Evolutionary conservation across 2,329 filamentous ascomycete genomes (phyloP).

Genomic region (Emergomyces orientalis): DNA sequence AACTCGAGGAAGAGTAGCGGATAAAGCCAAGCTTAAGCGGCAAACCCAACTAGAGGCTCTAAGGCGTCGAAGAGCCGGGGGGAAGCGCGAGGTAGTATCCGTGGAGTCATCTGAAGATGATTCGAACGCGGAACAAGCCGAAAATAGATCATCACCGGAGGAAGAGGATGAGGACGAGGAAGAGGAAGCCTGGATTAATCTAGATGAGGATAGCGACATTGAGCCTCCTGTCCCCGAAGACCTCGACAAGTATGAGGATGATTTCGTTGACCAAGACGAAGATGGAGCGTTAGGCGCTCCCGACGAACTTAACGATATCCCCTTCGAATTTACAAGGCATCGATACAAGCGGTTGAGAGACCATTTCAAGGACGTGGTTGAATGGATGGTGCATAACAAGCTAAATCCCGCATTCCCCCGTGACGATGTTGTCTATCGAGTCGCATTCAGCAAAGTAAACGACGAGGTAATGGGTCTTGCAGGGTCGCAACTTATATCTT

Average conservation of each 20-base stretch:
- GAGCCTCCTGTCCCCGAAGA: slow-evolving; percentile 31
- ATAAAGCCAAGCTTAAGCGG: slow-evolving; percentile 31
- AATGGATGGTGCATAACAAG: slow-evolving; percentile 74
- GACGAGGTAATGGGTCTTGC: slow-evolving; percentile 60
- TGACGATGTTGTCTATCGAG: slow-evolving; percentile 53
- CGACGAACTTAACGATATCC: slow-evolving; percentile 45
- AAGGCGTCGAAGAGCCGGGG: slow-evolving; percentile 35
- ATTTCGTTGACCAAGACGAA: slow-evolving; percentile 58
- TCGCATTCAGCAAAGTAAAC: slow-evolving; percentile 63
- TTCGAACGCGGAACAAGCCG: slow-evolving; percentile 13
- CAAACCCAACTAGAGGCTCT: slow-evolving; percentile 36
- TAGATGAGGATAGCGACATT: slow-evolving; percentile 24
- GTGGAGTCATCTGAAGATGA: slow-evolving; percentile 18
- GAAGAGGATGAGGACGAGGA: slow-evolving; percentile 12
- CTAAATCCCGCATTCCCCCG: slow-evolving; percentile 61
- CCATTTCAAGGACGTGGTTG: slow-evolving; percentile 63
- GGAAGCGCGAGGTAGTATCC: slow-evolving; percentile 18
- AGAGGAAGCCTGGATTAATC: slow-evolving; percentile 24
- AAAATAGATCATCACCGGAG: slow-evolving; percentile 3
- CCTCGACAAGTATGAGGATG: slow-evolving; percentile 49
- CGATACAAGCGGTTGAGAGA: slow-evolving; percentile 59
- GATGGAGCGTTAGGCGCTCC: slow-evolving; percentile 49
- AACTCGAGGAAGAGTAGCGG: slow-evolving; percentile 33
- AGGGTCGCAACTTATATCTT: slow-evolving; percentile 61
- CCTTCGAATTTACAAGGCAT: slow-evolving; percentile 59